These are phyloP conservation scores for Arxiozyma slooffiae DNA, from an alignment of 1,139 yeast species.

Conservation along the genomic window DNA sequence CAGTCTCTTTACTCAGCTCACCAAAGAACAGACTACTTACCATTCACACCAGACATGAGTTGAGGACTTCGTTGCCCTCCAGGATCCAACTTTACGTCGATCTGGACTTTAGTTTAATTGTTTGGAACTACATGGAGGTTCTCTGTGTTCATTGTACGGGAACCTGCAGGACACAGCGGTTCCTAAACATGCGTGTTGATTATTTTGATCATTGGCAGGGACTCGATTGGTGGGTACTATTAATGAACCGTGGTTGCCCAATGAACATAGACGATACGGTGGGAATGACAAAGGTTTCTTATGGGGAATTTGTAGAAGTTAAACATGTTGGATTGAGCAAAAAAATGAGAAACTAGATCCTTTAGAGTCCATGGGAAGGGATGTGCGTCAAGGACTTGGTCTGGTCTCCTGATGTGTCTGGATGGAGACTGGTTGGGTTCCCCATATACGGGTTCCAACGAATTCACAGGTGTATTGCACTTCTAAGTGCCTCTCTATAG, in stretches of 20 bases:
- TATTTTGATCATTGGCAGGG: conserved; percentile 63
- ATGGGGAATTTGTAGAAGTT: conserved; percentile 57
- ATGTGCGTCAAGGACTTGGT: conserved; percentile 12
- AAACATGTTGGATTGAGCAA: conserved; percentile 13
- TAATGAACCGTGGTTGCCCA: conserved; percentile 64
- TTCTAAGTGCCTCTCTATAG: conserved; percentile 66
- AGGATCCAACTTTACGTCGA: conserved; percentile 64
- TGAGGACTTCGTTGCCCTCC: conserved; percentile 64
- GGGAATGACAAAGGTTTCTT: conserved; percentile 95
- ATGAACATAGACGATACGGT: conserved; percentile 63
- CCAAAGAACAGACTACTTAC: conserved; percentile 53
- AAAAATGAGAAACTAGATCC: conserved; percentile 8
- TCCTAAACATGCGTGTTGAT: conserved; percentile 39
- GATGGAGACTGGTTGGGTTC: conserved; percentile 60
- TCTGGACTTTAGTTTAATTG: conserved; percentile 77
- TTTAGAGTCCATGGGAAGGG: conserved; percentile 4
- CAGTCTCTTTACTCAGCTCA: conserved; percentile 22
- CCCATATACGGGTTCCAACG: conserved; percentile 85
- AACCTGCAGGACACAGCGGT: conserved; percentile 29
- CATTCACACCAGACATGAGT: conserved; percentile 57
- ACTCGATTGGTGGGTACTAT: conserved; percentile 72
- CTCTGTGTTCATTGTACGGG: conserved; percentile 62
- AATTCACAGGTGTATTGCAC: conserved; percentile 79
- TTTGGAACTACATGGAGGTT: conserved; percentile 85
- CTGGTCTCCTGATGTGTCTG: conserved; percentile 5